Percentiles rank a stretch among this genome's conserved stretches.
phyloP scores from a whole-genome alignment of 2,329 filamentous ascomycete genomes.

The Alternaria novae-zelandiae region DNA sequence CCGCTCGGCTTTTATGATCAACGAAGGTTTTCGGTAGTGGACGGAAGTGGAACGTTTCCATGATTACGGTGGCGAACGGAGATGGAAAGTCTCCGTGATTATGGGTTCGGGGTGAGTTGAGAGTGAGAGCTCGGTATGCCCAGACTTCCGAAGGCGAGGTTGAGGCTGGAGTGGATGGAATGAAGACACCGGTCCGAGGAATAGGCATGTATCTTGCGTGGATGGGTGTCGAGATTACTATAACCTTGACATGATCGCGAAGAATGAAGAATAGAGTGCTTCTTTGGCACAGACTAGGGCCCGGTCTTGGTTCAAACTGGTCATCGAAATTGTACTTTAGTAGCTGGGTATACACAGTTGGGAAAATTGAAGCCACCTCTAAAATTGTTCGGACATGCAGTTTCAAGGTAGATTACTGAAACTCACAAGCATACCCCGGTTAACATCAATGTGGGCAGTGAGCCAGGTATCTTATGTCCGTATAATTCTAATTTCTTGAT shows the following conservation, averaged over 20 bases:
- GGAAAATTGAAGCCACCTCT: too few species aligned
- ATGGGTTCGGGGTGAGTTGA: neutral
- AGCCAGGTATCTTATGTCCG: too few species aligned
- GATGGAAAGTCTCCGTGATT: neutral
- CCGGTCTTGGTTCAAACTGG: too few species aligned
- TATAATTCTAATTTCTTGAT: too few species aligned
- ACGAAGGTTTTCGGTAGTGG: neutral
- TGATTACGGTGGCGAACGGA: neutral
- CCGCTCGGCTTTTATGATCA: neutral
- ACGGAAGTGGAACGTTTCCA: neutral
- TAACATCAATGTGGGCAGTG: rapidly evolving
- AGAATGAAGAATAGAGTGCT: too few species aligned
- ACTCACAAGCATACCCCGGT: too few species aligned
- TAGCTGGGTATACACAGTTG: too few species aligned
- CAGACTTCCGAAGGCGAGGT: neutral
- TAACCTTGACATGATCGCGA: neutral
- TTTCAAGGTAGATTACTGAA: too few species aligned
- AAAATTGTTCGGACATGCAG: too few species aligned
- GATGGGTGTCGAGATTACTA: neutral
- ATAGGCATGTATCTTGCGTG: neutral
- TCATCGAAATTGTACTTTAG: too few species aligned
- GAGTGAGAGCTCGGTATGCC: neutral
- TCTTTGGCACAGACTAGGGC: too few species aligned
- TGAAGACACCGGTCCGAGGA: neutral
- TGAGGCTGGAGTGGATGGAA: neutral